Evolutionary conservation across 1,284 basidiomycete genomes (phyloP).

Genomic region (Schizopora paradoxa): DNA sequence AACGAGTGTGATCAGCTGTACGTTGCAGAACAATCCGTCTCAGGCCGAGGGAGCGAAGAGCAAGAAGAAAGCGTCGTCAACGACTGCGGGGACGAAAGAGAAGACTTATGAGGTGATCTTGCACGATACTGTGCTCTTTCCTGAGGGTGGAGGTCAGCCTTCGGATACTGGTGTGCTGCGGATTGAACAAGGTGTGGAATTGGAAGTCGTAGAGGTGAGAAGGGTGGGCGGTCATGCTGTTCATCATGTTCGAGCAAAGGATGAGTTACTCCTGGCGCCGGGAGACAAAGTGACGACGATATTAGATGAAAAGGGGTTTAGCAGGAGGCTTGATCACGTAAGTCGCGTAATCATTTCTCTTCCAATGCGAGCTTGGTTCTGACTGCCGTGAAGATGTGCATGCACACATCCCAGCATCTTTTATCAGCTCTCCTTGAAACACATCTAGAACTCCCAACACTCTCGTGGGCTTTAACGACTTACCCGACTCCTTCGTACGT

Average conservation of each 20-base stretch:
- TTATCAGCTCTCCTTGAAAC: constrained; percentile 78
- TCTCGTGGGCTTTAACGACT: constrained; percentile 77
- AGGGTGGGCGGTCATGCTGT: constrained; percentile 72
- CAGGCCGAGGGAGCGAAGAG: constrained; percentile 40
- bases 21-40: constrained; percentile 35
- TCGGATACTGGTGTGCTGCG: constrained; percentile 69
- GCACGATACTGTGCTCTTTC: constrained; percentile 85
- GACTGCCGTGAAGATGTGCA: constrained; percentile 53
- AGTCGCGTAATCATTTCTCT: constrained; percentile 25
- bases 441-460: constrained; percentile 63
- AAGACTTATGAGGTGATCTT: constrained; percentile 61
- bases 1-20: constrained; percentile 48
- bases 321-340: constrained; percentile 75
- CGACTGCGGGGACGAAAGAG: constrained; percentile 38
- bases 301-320: constrained; percentile 60
- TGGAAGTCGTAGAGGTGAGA: constrained; percentile 67
- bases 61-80: constrained; percentile 41
- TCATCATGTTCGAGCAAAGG: constrained; percentile 60
- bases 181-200: constrained; percentile 37
- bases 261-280: constrained; percentile 38
- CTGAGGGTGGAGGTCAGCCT: constrained; percentile 86
- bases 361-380: background rate
- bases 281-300: constrained; percentile 53
- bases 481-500: constrained; percentile 45
- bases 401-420: constrained; percentile 81